These are phyloP conservation scores for Naganishia albida DNA, from an alignment of 1,284 basidiomycete genomes.

Conservation along the genomic window DNA sequence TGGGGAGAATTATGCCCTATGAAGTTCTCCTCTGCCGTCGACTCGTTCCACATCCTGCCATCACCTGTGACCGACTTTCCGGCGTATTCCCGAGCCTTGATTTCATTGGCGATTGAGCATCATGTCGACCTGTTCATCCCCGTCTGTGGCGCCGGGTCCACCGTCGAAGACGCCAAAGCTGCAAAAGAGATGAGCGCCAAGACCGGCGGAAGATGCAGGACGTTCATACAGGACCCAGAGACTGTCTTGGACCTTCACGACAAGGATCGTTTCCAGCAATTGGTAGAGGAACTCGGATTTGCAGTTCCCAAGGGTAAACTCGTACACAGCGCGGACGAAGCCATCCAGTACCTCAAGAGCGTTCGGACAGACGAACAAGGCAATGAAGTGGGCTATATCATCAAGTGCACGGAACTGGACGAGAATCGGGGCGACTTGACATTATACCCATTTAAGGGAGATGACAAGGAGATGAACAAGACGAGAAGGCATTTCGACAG, in stretches of 20 bases:
- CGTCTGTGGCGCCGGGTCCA: slow-evolving; percentile 53
- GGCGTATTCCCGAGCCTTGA: slow-evolving; percentile 45
- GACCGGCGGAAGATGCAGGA: slow-evolving; percentile 44
- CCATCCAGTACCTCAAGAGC: slow-evolving; percentile 41
- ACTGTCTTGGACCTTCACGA: slow-evolving; percentile 54
- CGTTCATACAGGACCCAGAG: slow-evolving; percentile 52
- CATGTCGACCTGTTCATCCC: slow-evolving; percentile 52
- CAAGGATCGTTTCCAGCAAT: slow-evolving; percentile 50
- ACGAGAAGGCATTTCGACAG: slow-evolving; percentile 40
- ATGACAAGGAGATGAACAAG: slow-evolving; percentile 37
- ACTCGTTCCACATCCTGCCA: slow-evolving; percentile 43
- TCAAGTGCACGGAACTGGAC: slow-evolving; percentile 53
- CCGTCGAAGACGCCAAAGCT: slow-evolving; percentile 52
- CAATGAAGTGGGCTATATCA: slow-evolving; percentile 41
- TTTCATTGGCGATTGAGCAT: slow-evolving; percentile 45
- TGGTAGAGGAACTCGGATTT: slow-evolving; percentile 49
- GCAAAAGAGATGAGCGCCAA: slow-evolving; percentile 46
- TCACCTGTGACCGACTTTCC: slow-evolving; percentile 39
- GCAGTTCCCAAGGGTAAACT: slow-evolving; percentile 43
- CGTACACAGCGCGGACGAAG: slow-evolving; percentile 48
- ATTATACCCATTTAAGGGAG: slow-evolving; percentile 47
- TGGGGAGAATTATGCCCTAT: slow-evolving; percentile 54
- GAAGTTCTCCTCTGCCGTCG: slow-evolving; percentile 50
- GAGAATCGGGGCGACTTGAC: slow-evolving; percentile 55
- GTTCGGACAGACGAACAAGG: slow-evolving; percentile 33